Evolutionary conservation across 208 protist genomes (phyloP).

Genomic region (Trypanosomatidae sp.): DNA sequence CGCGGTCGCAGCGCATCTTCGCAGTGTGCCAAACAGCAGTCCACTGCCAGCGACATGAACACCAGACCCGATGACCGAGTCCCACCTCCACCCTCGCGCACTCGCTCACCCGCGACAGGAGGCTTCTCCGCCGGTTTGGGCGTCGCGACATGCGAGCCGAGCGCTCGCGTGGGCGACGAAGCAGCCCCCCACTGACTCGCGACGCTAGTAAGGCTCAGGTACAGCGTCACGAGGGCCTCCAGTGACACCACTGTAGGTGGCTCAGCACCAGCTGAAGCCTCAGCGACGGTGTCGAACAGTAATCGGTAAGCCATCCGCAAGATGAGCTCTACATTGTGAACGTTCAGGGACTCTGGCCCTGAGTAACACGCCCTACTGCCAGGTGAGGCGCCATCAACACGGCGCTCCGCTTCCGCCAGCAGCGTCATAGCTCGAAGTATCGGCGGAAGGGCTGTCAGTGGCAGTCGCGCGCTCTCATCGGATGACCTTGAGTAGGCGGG

Average conservation of each 20-base stretch:
- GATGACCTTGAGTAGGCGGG: not conserved
- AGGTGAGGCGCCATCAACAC: not conserved
- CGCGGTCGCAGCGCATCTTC: constrained; percentile 4
- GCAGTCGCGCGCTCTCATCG: not conserved
- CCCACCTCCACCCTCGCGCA: not conserved
- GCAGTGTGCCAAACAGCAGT: constrained; percentile 8
- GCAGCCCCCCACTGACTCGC: not conserved
- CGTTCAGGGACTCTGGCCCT: not conserved
- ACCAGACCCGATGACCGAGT: not conserved
- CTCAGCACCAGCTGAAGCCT: not conserved
- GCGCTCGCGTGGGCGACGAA: not conserved
- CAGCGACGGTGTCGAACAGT: not conserved
- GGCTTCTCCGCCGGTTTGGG: not conserved
- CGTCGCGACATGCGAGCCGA: not conserved
- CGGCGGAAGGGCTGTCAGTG: not conserved
- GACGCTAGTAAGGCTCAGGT: constrained; percentile 4
- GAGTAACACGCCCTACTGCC: not conserved
- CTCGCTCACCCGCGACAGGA: not conserved
- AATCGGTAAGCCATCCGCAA: constrained; percentile 5
- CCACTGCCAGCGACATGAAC: not conserved
- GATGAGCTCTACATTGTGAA: not conserved
- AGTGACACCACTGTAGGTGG: constrained; percentile 1
- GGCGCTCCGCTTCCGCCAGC: constrained; percentile 7
- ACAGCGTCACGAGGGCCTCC: constrained; percentile 20
- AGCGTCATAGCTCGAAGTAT: constrained; percentile 9